Evolutionary conservation across 345 rosid genomes (phyloP).

Genomic region (Salix udensis): DNA sequence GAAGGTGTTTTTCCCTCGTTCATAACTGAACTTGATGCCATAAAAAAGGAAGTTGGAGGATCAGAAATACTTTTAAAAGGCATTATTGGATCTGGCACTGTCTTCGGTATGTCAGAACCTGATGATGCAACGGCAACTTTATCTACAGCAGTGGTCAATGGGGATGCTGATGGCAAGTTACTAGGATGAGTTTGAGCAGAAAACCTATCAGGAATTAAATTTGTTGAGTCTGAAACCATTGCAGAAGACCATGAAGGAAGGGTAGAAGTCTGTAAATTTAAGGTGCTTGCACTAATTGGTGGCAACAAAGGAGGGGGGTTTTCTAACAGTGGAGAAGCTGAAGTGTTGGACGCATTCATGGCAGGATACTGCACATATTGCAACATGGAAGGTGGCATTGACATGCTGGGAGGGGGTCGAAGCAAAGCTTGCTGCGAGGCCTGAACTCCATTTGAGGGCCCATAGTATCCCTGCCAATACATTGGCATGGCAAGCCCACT

Average conservation of each 20-base stretch:
- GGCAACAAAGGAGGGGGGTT: conserved; percentile 25
- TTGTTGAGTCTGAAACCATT: conserved; percentile 20
- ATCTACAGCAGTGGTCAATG: conserved; percentile 15
- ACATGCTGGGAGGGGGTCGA: conserved; percentile 29
- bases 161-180: conserved; percentile 24
- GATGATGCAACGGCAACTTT: conserved; percentile 11
- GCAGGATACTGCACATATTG: conserved; percentile 33
- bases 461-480: conserved; percentile 51
- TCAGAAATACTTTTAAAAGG: conserved; percentile 27
- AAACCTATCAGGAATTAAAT: conserved; percentile 24
- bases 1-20: conserved; percentile 28
- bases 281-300: conserved; percentile 12
- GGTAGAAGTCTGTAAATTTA: conserved; percentile 19
- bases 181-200: conserved; percentile 18
- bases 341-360: conserved; percentile 22
- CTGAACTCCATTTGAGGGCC: conserved; percentile 30
- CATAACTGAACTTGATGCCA: conserved; percentile 17
- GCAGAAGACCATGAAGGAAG: conserved; percentile 19
- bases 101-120: conserved; percentile 17
- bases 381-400: conserved; percentile 34
- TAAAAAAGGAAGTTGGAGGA: conserved; percentile 11
- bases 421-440: conserved; percentile 39
- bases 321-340: conserved; percentile 27
- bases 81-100: conserved; percentile 15
- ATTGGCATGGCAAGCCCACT: conserved; percentile 40